phyloP scores from a whole-genome alignment of 148 eudicot species.

The Vaccinium darrowii region DNA sequence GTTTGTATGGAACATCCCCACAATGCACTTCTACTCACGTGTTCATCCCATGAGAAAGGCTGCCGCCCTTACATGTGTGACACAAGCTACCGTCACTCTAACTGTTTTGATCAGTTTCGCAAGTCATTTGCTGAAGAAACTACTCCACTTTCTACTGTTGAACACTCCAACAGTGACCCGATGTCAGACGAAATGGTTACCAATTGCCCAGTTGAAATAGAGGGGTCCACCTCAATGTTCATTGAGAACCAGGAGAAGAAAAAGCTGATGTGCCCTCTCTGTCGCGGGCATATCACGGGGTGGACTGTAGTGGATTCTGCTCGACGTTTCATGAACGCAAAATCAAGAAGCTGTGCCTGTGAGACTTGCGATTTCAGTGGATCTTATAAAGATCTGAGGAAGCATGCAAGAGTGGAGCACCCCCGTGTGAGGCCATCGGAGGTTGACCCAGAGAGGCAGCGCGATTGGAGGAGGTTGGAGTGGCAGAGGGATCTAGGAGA shows the following conservation, averaged over 20 bases:
- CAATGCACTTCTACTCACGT: slow-evolving; percentile 69
- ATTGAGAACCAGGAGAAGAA: slow-evolving; percentile 32
- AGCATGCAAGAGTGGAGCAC: slow-evolving; percentile 80
- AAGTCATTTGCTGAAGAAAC: slow-evolving; percentile 26
- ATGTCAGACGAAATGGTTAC: slow-evolving; percentile 27
- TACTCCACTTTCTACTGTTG: slow-evolving; percentile 8
- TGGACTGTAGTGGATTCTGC: slow-evolving; percentile 84
- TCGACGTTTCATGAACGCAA: slow-evolving; percentile 74
- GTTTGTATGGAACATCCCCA: slow-evolving; percentile 95
- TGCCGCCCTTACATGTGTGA: slow-evolving; percentile 94
- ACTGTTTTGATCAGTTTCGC: slow-evolving; percentile 44
- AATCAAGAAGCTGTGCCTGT: slow-evolving; percentile 72
- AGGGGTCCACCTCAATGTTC: slow-evolving; percentile 24
- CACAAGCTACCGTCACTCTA: slow-evolving; percentile 89
- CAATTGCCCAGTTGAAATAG: slow-evolving; percentile 36
- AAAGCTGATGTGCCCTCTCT: slow-evolving; percentile 79
- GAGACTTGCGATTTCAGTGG: slow-evolving; percentile 86
- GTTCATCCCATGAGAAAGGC: slow-evolving; percentile 75
- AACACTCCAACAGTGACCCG: slow-evolving; percentile 21
- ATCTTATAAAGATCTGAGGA: slow-evolving; percentile 67
- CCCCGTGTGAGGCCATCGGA: slow-evolving; percentile 76
- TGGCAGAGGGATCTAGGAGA: slow-evolving; percentile 81
- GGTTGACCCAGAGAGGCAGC: slow-evolving; percentile 78
- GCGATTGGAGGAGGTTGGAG: slow-evolving; percentile 81
- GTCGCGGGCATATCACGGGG: slow-evolving; percentile 72